phyloP scores from a whole-genome alignment of 495 filamentous ascomycete species.

The Hypoxylon fragiforme region DNA sequence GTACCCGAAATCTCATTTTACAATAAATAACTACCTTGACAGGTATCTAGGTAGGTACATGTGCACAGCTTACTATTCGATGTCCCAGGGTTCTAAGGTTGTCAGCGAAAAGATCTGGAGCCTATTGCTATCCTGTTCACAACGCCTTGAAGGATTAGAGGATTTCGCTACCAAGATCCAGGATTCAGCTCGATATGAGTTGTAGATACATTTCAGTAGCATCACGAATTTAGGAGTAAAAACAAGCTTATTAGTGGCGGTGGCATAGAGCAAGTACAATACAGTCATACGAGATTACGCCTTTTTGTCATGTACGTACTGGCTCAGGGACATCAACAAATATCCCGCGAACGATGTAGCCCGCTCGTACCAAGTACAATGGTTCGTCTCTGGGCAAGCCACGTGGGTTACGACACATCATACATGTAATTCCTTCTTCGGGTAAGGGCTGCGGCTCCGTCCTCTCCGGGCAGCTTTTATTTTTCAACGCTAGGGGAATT shows the following conservation, averaged over 20 bases:
- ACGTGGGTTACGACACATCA: conserved; percentile 21
- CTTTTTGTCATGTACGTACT: no score
- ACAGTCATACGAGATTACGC: neutral
- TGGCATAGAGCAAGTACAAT: no score
- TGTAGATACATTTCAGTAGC: no score
- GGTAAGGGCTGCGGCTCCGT: conserved; percentile 15
- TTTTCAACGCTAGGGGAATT: conserved; percentile 23
- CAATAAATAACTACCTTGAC: neutral
- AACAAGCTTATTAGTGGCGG: no score
- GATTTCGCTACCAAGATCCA: no score
- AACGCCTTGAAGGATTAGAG: no score
- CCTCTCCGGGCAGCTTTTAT: neutral
- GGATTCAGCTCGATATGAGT: no score
- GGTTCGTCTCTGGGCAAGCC: conserved; percentile 10
- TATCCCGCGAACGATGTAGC: neutral
- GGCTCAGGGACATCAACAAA: neutral
- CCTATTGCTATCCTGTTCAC: no score
- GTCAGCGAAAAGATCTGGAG: no score
- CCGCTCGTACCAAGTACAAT: conserved; percentile 4
- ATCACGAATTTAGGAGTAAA: no score
- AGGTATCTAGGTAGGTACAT: neutral
- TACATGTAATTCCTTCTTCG: neutral
- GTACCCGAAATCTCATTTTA: neutral
- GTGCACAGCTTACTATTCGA: no score
- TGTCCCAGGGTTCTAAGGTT: no score